Evolutionary conservation across 768 basidiomycete genomes (phyloP), one percentile per base, ranked within the genome.

Genomic region (Boletus rubroflammeus): DNA sequence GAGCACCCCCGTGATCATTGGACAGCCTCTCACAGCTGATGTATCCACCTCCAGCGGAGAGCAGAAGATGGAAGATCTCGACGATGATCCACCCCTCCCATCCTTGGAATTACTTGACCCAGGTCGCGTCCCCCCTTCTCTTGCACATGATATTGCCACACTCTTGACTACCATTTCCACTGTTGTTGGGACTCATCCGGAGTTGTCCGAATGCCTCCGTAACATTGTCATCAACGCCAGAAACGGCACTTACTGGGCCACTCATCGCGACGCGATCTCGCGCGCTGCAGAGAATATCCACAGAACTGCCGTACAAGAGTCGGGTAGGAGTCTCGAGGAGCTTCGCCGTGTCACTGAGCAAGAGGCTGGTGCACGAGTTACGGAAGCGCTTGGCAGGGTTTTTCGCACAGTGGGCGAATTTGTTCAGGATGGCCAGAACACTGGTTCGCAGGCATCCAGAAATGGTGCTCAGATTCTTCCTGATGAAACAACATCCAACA

Each of bases 241-340:
- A 6, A 81, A 74, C 47, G 89, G 88, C 23, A 74, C 78, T 9
- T 91, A 92, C 64, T 92, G 86, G 88, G 67, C 73, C 34, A 68
- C 76, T 28, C 86, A 89, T 61, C 80, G 84, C 45, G 79, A 80
- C 9, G 72, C 79, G 3, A 68, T 89, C 41, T 78, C 82, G 8
- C 79, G 80, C 21, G 81, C 83, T 19, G 83, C 82, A 4, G 77
- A 79, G 32, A 75, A 79, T 34, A 62, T 86, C 8, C 75, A 79
- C 15, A 80, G 78, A 50, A 73, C 73, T 43, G 75, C 81, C 2
- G 59, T 75, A 41, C 61, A 71, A 29, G 71, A 73, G 45, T 65
- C 71, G 17, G 67, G 71, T 8, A 66, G 69, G 41, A 72, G 76
- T n/a, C 68, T 79, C 0, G 76, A 75, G 31, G 75, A 78, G 19